Evolutionary conservation across 208 protist genomes (phyloP).

Genomic region (Trypanosoma grayi): DNA sequence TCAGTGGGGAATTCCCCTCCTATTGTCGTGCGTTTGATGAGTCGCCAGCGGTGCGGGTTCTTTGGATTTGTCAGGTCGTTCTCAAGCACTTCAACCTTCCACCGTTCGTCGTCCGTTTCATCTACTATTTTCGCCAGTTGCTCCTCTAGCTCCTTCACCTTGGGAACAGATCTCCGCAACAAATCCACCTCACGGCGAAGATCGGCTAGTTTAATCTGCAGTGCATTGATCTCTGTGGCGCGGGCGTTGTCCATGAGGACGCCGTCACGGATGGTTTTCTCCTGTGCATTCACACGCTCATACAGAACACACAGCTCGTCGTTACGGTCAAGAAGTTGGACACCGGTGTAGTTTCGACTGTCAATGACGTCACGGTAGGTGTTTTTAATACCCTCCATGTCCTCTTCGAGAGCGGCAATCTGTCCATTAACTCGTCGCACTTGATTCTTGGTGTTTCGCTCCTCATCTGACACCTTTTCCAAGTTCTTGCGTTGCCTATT

Average conservation of each 20-base stretch:
- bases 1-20: slow-evolving; percentile 6
- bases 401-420: slow-evolving; percentile 84
- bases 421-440: slow-evolving; percentile 91
- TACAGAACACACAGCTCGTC: slow-evolving; percentile 94
- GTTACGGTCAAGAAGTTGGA: slow-evolving; percentile 96
- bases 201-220: slow-evolving; percentile 79
- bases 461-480: slow-evolving; percentile 53
- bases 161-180: slow-evolving; percentile 65
- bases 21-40: slow-evolving; percentile 25
- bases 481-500: slow-evolving; percentile 78
- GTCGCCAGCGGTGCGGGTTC: slow-evolving; percentile 81
- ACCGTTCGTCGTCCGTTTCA: slow-evolving; percentile 87
- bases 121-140: slow-evolving; percentile 60
- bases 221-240: slow-evolving; percentile 61
- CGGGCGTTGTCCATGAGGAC: slow-evolving; percentile 75
- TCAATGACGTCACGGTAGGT: slow-evolving; percentile 89
- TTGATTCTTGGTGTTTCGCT: slow-evolving; percentile 85
- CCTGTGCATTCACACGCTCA: slow-evolving; percentile 93
- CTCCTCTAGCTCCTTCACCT: slow-evolving; percentile 84
- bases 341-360: slow-evolving; percentile 91
- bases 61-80: slow-evolving; percentile 82
- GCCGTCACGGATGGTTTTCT: slow-evolving; percentile 86
- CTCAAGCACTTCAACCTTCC: slow-evolving; percentile 75
- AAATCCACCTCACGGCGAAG: slow-evolving; percentile 82
- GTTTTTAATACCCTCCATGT: slow-evolving; percentile 83